phyloP scores from a whole-genome alignment of 768 basidiomycete species.

The Auricularia sp. region DNA sequence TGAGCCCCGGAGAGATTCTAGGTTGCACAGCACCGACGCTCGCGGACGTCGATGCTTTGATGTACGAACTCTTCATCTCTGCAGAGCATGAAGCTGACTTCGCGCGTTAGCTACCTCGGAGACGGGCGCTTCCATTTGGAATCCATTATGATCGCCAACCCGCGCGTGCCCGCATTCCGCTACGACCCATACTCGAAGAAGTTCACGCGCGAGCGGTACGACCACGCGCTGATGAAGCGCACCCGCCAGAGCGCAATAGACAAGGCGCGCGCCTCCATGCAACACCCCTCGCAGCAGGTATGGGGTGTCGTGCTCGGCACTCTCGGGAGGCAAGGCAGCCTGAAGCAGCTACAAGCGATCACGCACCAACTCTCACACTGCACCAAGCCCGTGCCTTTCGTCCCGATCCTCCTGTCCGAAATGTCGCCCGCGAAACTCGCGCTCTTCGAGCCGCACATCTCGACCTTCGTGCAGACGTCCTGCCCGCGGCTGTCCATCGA shows the following conservation, averaged over 20 bases:
- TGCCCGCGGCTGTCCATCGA: constrained; percentile 96
- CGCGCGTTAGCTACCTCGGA: constrained; percentile 71
- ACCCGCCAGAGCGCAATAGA: constrained; percentile 68
- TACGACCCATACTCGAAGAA: constrained; percentile 99
- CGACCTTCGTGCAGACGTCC: constrained; percentile 90
- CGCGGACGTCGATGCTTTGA: constrained; percentile 72
- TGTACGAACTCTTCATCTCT: constrained; percentile 44
- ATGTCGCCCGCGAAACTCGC: constrained; percentile 91
- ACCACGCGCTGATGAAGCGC: constrained; percentile 77
- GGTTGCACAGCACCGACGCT: constrained; percentile 92
- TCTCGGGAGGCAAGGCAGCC: constrained; percentile 86
- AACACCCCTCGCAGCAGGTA: constrained; percentile 23
- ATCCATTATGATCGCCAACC: constrained; percentile 99
- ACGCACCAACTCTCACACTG: constrained; percentile 55
- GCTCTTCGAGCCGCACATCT: constrained; percentile 70
- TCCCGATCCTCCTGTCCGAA: constrained; percentile 91
- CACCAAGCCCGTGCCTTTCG: constrained; percentile 52
- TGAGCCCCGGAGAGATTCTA: constrained; percentile 93
- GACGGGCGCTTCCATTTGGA: constrained; percentile 98
- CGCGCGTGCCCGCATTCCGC: constrained; percentile 85
- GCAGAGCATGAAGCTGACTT: neutral
- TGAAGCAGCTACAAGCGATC: constrained; percentile 82
- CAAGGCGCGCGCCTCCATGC: constrained; percentile 58
- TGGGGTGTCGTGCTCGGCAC: constrained; percentile 97
- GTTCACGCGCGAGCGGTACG: constrained; percentile 84